Evolutionary conservation across 768 basidiomycete species (phyloP).

Genomic region (Agrocybe praecox): DNA sequence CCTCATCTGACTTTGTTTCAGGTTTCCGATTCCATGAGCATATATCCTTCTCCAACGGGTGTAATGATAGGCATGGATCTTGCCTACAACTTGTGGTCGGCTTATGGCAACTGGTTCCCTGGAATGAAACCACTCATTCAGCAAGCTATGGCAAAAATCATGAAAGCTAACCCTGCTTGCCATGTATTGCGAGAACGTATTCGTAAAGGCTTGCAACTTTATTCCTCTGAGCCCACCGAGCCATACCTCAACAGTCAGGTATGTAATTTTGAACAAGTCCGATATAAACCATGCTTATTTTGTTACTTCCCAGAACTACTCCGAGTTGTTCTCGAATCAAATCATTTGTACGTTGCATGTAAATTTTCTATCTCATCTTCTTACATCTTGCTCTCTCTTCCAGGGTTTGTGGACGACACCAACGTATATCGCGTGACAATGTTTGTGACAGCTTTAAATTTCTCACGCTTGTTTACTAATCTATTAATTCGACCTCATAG

Average conservation of each 20-base stretch:
- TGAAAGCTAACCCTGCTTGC: conserved; percentile 98
- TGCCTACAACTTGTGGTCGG: conserved; percentile 98
- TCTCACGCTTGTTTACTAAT: neutral
- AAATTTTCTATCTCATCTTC: neutral
- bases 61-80: conserved; percentile 99
- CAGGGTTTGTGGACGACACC: conserved; percentile 98
- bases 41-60: conserved; percentile 98
- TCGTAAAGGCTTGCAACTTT: conserved; percentile 95
- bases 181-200: conserved; percentile 99
- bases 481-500: conserved; percentile 35
- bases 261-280: neutral
- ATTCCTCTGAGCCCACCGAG: conserved; percentile 99
- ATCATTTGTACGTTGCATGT: conserved; percentile 74
- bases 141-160: conserved; percentile 99
- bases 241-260: conserved; percentile 97
- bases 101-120: conserved; percentile 99
- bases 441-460: conserved; percentile 32
- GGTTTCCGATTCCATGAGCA: conserved; percentile 97
- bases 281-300: neutral
- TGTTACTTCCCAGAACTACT: conserved; percentile 65
- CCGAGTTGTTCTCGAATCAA: conserved; percentile 96
- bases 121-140: conserved; percentile 97
- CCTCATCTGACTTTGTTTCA: conserved; percentile 24
- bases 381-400: conserved; percentile 4
- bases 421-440: conserved; percentile 99